phyloP scores from a whole-genome alignment of 208 protist species.

The Wallacemonas rigidus region DNA sequence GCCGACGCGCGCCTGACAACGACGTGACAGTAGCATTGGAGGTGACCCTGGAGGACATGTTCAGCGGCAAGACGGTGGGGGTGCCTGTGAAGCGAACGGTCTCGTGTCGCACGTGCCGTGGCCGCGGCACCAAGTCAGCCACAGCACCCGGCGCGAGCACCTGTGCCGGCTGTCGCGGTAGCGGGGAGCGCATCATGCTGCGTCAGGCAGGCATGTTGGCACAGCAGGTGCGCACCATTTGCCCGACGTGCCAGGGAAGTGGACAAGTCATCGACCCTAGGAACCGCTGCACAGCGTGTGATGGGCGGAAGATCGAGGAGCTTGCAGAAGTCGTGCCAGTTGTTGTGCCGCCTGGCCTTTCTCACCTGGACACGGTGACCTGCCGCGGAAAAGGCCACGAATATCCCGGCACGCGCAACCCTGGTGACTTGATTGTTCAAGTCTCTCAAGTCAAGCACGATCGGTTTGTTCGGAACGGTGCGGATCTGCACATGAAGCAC shows the following conservation, averaged over 20 bases:
- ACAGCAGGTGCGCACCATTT: slow-evolving; percentile 90
- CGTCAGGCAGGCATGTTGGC: slow-evolving; percentile 96
- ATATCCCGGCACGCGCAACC: slow-evolving; percentile 29
- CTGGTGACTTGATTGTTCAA: slow-evolving; percentile 96
- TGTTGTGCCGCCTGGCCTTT: slow-evolving; percentile 60
- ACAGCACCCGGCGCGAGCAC: slow-evolving; percentile 23
- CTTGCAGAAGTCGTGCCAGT: slow-evolving; percentile 72
- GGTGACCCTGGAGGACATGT: slow-evolving; percentile 78
- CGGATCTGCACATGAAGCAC: slow-evolving; percentile 92
- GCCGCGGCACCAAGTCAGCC: slow-evolving; percentile 41
- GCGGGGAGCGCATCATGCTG: slow-evolving; percentile 83
- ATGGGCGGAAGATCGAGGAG: slow-evolving; percentile 85
- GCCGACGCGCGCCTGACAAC: slow-evolving; percentile 28
- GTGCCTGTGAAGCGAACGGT: slow-evolving; percentile 40
- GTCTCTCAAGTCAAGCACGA: slow-evolving; percentile 93
- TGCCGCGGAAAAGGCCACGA: slow-evolving; percentile 55
- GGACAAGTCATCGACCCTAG: slow-evolving; percentile 83
- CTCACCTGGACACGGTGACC: slow-evolving; percentile 47
- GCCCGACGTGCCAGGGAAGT: slow-evolving; percentile 89
- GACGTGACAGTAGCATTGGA: slow-evolving; percentile 39
- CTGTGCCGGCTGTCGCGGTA: slow-evolving; percentile 92
- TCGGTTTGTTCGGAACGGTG: slow-evolving; percentile 87
- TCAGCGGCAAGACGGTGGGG: slow-evolving; percentile 71
- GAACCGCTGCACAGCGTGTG: slow-evolving; percentile 92
- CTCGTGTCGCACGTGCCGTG: slow-evolving; percentile 69